Percentiles rank a stretch among this genome's conserved stretches.
These are phyloP conservation scores for Aspergillus arachidicola DNA, from an alignment of 2,329 filamentous ascomycete species.

Conservation along the genomic window DNA sequence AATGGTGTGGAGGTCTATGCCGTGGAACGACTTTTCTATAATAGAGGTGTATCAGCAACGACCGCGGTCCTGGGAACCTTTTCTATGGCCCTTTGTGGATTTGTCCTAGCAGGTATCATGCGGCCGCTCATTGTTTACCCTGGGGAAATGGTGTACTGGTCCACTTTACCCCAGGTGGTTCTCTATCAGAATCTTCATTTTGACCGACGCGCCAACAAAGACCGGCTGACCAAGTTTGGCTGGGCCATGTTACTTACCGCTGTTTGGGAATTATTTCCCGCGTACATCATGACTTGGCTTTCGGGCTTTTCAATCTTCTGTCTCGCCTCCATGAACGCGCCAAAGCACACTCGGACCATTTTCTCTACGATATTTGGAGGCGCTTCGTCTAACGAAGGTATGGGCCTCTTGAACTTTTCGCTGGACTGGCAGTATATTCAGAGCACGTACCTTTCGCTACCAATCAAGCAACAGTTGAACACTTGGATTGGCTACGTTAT, in stretches of 20 bases:
- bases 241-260: constrained; percentile 30
- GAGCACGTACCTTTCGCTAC: constrained; percentile 59
- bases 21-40: constrained; percentile 24
- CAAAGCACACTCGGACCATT: constrained; percentile 7
- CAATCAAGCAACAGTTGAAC: constrained; percentile 55
- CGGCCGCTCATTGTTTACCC: constrained; percentile 37
- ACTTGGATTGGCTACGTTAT: constrained; percentile 49
- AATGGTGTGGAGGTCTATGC: constrained; percentile 23
- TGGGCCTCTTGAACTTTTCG: constrained; percentile 27
- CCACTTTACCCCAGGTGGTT: constrained; percentile 34
- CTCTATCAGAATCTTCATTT: constrained; percentile 41
- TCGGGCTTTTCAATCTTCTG: constrained; percentile 22
- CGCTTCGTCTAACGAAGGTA: constrained; percentile 27
- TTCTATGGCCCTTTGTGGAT: constrained; percentile 34
- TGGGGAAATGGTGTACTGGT: constrained; percentile 39
- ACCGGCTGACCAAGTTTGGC: constrained; percentile 33
- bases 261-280: constrained; percentile 27
- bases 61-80: constrained; percentile 31
- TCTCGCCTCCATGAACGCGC: constrained; percentile 17
- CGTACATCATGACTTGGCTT: constrained; percentile 30
- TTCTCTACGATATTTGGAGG: constrained; percentile 28
- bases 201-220: constrained; percentile 28
- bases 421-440: constrained; percentile 37
- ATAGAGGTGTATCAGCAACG: constrained; percentile 23
- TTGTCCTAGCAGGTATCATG: constrained; percentile 31